Evolutionary conservation across 352 stramenopile genomes (phyloP).

Genomic region (Pythium pyrilobum): DNA sequence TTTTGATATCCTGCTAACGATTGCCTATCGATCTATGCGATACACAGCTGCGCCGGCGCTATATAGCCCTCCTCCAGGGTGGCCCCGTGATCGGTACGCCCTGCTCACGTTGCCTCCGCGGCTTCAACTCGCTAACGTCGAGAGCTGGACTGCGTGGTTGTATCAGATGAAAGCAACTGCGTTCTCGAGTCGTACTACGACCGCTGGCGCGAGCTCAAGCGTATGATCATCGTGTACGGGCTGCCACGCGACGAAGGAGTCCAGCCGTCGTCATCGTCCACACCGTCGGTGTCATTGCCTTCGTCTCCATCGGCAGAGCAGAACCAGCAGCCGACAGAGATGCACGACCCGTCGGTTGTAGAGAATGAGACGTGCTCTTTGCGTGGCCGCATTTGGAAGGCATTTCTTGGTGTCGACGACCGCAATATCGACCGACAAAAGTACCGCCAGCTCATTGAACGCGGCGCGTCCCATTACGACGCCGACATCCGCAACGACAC

Average conservation of each 20-base stretch:
- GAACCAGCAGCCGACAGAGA: too few species aligned
- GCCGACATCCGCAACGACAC: slow-evolving; percentile 90
- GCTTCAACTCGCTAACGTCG: background rate
- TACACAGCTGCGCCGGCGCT: slow-evolving; percentile 37
- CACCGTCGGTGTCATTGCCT: too few species aligned
- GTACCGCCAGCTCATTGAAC: slow-evolving; percentile 66
- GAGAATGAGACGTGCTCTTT: slow-evolving; percentile 43
- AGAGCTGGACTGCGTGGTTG: background rate
- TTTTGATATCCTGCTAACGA: background rate
- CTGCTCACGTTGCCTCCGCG: background rate
- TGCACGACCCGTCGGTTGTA: background rate
- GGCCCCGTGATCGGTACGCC: slow-evolving; percentile 38
- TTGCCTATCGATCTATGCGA: background rate
- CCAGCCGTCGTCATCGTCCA: too few species aligned
- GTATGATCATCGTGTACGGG: slow-evolving; percentile 75
- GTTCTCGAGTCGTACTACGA: slow-evolving; percentile 59
- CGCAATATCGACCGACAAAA: slow-evolving; percentile 43
- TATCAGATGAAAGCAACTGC: slow-evolving; percentile 32
- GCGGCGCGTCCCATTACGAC: slow-evolving; percentile 78
- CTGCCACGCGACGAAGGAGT: slow-evolving; percentile 47
- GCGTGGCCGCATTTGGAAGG: slow-evolving; percentile 86
- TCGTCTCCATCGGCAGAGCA: too few species aligned
- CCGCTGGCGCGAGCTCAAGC: slow-evolving; percentile 77
- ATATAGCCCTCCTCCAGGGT: slow-evolving; percentile 36
- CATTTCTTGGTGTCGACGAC: slow-evolving; percentile 72